Base-by-base conservation (phyloP, 805 yeast genomes). In the Pichia eremophila region DNA sequence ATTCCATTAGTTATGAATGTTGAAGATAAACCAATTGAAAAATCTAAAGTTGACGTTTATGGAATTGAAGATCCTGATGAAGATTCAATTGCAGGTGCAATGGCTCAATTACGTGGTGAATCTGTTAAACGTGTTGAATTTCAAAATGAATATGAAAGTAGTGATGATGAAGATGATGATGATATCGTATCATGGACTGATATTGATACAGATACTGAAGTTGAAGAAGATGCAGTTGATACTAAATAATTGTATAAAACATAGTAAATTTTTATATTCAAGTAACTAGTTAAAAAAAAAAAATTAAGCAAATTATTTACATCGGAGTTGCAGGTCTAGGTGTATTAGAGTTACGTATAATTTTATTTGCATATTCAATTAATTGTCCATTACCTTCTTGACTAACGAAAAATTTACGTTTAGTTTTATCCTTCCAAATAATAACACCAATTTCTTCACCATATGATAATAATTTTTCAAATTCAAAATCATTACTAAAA, bases 381-480 rank as follows among this genome's bases (percentile, higher is more conserved):
- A 91, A 84, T 63, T 89, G 96, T 10, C 79, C 69, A 60, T 85
- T 83, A 14, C 96, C 96, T 49, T 86, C 96, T 43, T 78, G 77
- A 0, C 93, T 85, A 8, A 93, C 95, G 57, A 93, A 95, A 57
- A 93, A 88, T 58, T 77, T 76, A 55, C 79, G 77, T 57, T 78
- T 78, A 25, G 67, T 65, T 40, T 80, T 75, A 63, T 87, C 89
- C 44, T 81, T 78, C 96, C 98, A 93, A n/a, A 86, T 60, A 43
- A 91, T 67, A 0, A 89, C 96, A 1, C 98, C 99, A 43, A 91
- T 79, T 56, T 93, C 98, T 40, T 79, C 79, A 7, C 97, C 96
- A 59, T 90, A 93, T 44, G 76, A 76, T 40, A 78, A 75, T 36
- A 88, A 71, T 22, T 77, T 69, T 34, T 82, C 85, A 62, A 78